Evolutionary conservation across 163 green algal genomes (phyloP).

Genomic region (Volvox carteri): DNA sequence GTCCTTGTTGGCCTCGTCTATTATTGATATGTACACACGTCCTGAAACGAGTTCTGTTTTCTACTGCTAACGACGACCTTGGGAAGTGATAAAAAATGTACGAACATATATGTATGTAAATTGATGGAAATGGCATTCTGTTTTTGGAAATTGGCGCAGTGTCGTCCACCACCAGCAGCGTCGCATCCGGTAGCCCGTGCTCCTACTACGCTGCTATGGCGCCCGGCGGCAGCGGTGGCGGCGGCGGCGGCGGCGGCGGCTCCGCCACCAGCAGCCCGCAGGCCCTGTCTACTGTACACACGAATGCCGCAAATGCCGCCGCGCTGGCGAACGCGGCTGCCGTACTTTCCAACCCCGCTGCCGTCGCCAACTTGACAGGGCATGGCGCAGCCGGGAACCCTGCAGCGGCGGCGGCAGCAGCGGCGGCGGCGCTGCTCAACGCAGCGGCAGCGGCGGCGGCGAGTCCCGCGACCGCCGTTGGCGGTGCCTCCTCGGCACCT

Average conservation of each 20-base stretch:
- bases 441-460: background rate
- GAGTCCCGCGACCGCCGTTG: background rate
- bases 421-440: slow-evolving; percentile 12
- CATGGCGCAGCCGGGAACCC: background rate
- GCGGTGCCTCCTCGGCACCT: background rate
- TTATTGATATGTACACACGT: too few species aligned
- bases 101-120: too few species aligned
- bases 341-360: background rate
- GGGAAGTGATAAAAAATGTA: too few species aligned
- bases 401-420: background rate
- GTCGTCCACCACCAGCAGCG: slow-evolving; percentile 16
- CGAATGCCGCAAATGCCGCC: background rate
- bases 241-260: background rate
- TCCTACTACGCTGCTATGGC: background rate
- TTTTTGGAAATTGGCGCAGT: background rate
- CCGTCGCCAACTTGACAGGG: background rate
- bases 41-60: too few species aligned
- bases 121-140: too few species aligned
- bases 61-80: too few species aligned
- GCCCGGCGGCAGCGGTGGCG: too few species aligned
- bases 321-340: background rate
- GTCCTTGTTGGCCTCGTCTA: too few species aligned
- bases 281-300: too few species aligned
- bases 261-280: background rate
- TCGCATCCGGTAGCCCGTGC: background rate